A percentile compares a stretch with the other conserved stretches of the same genome.
phyloP scores from a whole-genome alignment of 129 eudicot genomes.

The Escallonia herrerae region DNA sequence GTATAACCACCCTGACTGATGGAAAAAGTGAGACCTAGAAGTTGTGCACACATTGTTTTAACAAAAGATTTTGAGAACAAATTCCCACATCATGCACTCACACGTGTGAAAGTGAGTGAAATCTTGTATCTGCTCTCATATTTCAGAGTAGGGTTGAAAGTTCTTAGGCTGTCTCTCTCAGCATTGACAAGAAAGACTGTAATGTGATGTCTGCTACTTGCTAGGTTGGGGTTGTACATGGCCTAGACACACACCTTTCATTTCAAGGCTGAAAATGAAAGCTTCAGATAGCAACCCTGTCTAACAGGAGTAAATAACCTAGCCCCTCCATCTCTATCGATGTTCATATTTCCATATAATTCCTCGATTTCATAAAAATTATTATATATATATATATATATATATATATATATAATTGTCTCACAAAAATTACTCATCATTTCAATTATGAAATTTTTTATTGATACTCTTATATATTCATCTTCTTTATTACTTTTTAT shows the following conservation, averaged over 20 bases:
- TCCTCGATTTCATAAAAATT: too few species aligned
- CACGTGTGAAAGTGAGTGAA: conserved; percentile 15
- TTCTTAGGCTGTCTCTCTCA: conserved; percentile 23
- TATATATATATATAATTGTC: too few species aligned
- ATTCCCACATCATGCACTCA: conserved; percentile 1
- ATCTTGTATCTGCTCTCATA: background rate
- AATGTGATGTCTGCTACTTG: conserved; percentile 12
- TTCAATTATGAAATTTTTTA: too few species aligned
- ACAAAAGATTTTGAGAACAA: background rate
- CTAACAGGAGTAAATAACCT: background rate
- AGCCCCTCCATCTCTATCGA: background rate
- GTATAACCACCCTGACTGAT: conserved; percentile 3
- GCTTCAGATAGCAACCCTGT: background rate
- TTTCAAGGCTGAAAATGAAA: conserved; percentile 8
- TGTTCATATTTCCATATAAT: too few species aligned
- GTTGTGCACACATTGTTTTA: background rate
- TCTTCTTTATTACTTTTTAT: too few species aligned
- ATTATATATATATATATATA: too few species aligned
- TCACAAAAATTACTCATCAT: too few species aligned
- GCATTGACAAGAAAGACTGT: conserved; percentile 19
- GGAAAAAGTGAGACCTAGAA: background rate
- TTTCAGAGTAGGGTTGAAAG: conserved; percentile 2
- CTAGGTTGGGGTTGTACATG: conserved; percentile 1
- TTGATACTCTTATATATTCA: too few species aligned
- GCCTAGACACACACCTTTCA: conserved; percentile 4